Percentiles rank a stretch among this genome's conserved stretches.
Conservation (phyloP, 2,329 filamentous ascomycete genomes). For the Aspergillus arachidicola region DNA sequence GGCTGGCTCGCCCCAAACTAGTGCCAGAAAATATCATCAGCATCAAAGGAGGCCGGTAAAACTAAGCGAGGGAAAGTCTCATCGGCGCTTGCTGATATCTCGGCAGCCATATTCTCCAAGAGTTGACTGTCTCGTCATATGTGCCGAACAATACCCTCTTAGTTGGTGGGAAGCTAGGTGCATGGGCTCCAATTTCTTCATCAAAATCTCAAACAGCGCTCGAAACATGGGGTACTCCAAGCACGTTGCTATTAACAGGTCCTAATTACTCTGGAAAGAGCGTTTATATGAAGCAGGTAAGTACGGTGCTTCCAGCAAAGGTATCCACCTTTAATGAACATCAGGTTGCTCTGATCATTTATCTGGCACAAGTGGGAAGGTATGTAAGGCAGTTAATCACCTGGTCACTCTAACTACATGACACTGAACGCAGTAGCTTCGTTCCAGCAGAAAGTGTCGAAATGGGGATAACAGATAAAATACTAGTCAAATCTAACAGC, state of each 20-base stretch:
- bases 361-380: conserved; percentile 83
- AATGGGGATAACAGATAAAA: conserved; percentile 89
- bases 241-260: conserved; percentile 80
- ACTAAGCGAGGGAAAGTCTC: neutral
- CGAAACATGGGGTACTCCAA: conserved; percentile 49
- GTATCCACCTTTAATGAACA: conserved; percentile 8
- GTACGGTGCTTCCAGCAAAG: neutral
- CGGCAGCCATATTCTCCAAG: conserved; percentile 75
- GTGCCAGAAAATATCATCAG: conserved; percentile 69
- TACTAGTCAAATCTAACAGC: conserved; percentile 82
- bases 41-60: conserved; percentile 73
- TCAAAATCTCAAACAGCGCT: conserved; percentile 8
- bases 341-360: conserved; percentile 78
- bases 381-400: conserved; percentile 21
- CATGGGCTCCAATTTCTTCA: neutral
- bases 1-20: conserved; percentile 70
- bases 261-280: conserved; percentile 98
- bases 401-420: neutral
- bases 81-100: conserved; percentile 12
- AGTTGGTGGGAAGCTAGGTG: conserved; percentile 54
- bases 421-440: conserved; percentile 58
- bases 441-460: conserved; percentile 77
- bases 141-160: conserved; percentile 81
- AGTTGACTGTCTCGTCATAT: conserved; percentile 77
- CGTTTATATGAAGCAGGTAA: conserved; percentile 82